Conservation (phyloP, 2,329 filamentous ascomycete genomes). For the Penicillium vulpinum region DNA sequence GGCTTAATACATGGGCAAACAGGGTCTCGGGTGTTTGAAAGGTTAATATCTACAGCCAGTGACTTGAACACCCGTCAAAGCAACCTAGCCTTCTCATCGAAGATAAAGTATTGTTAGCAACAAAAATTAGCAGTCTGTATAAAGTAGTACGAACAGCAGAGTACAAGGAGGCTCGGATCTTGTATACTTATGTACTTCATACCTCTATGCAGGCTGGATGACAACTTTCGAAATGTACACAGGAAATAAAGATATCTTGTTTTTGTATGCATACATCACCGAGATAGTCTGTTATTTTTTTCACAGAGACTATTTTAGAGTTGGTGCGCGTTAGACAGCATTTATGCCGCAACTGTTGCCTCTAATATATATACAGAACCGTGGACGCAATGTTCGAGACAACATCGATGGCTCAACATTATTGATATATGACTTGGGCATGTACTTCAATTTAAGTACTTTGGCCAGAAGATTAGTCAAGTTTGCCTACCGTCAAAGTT, state of each 20-base stretch:
- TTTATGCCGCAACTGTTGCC: neutral
- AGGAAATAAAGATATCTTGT: neutral
- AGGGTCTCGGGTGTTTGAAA: neutral
- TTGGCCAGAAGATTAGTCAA: neutral
- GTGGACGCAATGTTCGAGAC: neutral
- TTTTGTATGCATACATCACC: neutral
- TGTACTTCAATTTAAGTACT: neutral
- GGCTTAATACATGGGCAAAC: neutral
- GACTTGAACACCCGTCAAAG: neutral
- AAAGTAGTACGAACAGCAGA: neutral
- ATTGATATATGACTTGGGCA: neutral
- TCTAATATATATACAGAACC: neutral
- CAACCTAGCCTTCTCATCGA: neutral
- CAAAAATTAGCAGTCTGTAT: too few species aligned
- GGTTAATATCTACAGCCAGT: neutral
- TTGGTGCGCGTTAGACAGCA: neutral
- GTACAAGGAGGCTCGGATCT: neutral
- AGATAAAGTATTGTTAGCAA: neutral
- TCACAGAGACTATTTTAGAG: neutral
- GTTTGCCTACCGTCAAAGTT: slow-evolving; percentile 13
- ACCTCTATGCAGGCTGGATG: slow-evolving; percentile 12
- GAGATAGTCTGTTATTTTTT: neutral
- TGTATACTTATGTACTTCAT: slow-evolving; percentile 6
- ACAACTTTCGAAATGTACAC: slow-evolving; percentile 3
- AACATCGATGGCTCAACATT: neutral